A percentile compares a stretch with the other conserved stretches of the same genome.
Evolutionary conservation across 257 asterid species (phyloP).

Genomic region (Nicotiana attenuata): DNA sequence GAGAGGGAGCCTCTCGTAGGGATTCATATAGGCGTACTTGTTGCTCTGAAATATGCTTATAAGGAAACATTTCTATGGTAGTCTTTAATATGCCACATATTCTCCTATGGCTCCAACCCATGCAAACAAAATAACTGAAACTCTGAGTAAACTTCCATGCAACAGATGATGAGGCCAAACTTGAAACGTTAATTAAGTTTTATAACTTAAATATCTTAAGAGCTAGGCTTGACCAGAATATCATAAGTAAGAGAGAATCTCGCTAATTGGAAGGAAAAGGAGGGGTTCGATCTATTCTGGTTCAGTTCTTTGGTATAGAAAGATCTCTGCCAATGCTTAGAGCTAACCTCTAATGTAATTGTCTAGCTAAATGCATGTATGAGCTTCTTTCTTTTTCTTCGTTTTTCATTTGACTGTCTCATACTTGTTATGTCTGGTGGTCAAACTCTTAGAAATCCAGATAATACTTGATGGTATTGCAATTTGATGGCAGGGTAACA

Average conservation of each 20-base stretch:
- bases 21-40: neutral
- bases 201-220: neutral
- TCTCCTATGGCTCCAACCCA: neutral
- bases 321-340: neutral
- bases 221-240: too few relatives aligned
- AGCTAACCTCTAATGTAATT: neutral
- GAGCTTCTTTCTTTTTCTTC: neutral
- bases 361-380: neutral
- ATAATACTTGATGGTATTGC: neutral
- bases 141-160: neutral
- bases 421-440: neutral
- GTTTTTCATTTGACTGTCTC: neutral
- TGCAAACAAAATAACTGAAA: neutral
- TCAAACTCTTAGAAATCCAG: neutral
- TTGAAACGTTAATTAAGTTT: neutral
- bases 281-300: too few relatives aligned
- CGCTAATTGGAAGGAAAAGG: too few relatives aligned
- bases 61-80: neutral
- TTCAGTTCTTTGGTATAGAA: too few relatives aligned
- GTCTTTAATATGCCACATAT: neutral
- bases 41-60: neutral
- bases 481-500: constrained; percentile 45
- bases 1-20: neutral
- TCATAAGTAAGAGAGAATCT: too few relatives aligned
- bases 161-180: neutral